Base-by-base conservation (phyloP, 371 early-diverging fungal genomes). In the Rhizomucor pusillus region DNA sequence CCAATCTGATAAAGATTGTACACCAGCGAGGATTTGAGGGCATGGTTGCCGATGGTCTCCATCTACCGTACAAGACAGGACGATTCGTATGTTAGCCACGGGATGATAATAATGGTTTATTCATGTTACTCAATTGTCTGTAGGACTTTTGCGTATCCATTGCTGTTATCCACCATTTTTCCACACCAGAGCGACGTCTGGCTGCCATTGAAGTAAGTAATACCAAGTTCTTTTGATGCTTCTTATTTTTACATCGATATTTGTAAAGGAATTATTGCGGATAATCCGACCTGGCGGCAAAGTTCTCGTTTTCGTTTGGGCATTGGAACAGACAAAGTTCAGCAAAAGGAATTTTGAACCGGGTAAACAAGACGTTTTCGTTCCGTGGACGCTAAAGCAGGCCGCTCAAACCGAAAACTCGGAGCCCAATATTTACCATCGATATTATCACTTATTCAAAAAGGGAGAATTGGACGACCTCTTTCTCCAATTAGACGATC, bases 131-230 rank as follows among this genome's bases (percentile, higher is more conserved):
- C 48, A 34, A 22, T 19, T 14, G n/a, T 34, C 48, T 33, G 25
- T 44, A 91, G 92, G 98, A 98, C 69, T 96, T 93, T 79, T 59
- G 46, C 1, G 84, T 96, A 25, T 94, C 93, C 0, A 96, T 98
- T 55, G 98, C 98, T 11, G 97, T 95, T 13, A 92, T 98, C 35
- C 98, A 98, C 71, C 97, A 98, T 67, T 89, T 98, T 45, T 80
- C 94, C 9, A 82, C 90, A 0, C 79, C 80, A 0, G 90, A 90
- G 54, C 77, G 98, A 44, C 67, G 98, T 41, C 39, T 69, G 12
- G 67, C 65, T 7, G 98, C 97, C 0, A 69, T 92, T 1, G 66
- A 81, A 40, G 81, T 73, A 54, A 29, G 23, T 43, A 1, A 49
- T 25, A 46, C 16, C 10, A 13, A 13, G 19, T 33, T 25, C 35